Evolutionary conservation across 2,329 filamentous ascomycete genomes (phyloP).

Genomic region (Graphilbum fragrans): DNA sequence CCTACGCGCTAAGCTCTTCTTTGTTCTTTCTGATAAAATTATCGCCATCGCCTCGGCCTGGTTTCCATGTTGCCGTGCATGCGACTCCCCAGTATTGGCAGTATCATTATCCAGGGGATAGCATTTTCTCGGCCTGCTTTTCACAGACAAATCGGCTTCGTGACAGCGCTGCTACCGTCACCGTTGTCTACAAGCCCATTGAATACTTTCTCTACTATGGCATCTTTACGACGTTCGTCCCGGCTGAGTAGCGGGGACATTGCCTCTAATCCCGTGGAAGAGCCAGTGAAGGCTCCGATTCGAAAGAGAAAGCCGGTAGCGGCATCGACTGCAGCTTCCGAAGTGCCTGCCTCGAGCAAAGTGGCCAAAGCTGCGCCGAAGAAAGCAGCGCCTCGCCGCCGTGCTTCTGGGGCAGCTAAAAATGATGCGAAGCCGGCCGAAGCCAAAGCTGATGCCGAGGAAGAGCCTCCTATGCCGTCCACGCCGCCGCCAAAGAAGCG

Average conservation of each 20-base stretch:
- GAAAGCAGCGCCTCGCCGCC: neutral
- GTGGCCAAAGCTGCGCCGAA: neutral
- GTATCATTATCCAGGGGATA: too few relatives aligned
- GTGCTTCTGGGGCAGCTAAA: neutral
- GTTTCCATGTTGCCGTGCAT: too few relatives aligned
- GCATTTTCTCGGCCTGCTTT: too few relatives aligned
- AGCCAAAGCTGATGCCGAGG: slow-evolving; percentile 1
- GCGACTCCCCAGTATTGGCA: too few relatives aligned
- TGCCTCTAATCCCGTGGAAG: neutral
- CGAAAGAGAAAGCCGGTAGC: slow-evolving; percentile 17
- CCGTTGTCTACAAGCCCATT: too few relatives aligned
- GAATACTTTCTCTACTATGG: slow-evolving; percentile 12
- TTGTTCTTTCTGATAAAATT: too few relatives aligned
- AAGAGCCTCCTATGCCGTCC: slow-evolving; percentile 20
- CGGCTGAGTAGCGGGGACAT: slow-evolving; percentile 25
- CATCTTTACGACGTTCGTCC: slow-evolving; percentile 19
- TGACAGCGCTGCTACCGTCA: too few relatives aligned
- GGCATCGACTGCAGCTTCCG: slow-evolving; percentile 1
- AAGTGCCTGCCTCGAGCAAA: neutral
- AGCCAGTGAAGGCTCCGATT: neutral
- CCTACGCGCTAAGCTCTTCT: too few relatives aligned
- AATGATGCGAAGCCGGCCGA: neutral
- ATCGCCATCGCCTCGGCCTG: too few relatives aligned
- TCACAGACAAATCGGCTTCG: too few relatives aligned
- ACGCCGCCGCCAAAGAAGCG: slow-evolving; percentile 33